A percentile compares a stretch with the other conserved stretches of the same genome.
These are phyloP conservation scores for Trametes meyenii DNA, from an alignment of 768 basidiomycete species.

Conservation along the genomic window DNA sequence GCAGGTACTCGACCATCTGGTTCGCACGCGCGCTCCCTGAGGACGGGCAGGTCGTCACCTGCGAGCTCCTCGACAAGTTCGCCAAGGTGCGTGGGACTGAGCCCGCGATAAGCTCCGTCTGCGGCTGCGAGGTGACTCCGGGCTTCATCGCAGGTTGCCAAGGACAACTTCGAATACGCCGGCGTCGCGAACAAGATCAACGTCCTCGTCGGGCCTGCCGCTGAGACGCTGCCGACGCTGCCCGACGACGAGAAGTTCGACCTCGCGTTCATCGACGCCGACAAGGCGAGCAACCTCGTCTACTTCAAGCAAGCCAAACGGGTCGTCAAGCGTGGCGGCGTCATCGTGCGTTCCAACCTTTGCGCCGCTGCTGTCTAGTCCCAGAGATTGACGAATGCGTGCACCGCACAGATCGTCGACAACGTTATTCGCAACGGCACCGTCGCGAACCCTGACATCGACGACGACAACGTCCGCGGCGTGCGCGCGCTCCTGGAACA, in stretches of 20 bases:
- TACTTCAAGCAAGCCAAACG: slow-evolving; percentile 67
- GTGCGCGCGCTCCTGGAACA: slow-evolving; percentile 48
- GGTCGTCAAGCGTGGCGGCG: slow-evolving; percentile 58
- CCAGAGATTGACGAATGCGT: neutral
- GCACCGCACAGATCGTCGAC: slow-evolving; percentile 51
- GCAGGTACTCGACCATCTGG: slow-evolving; percentile 41
- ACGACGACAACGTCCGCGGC: slow-evolving; percentile 41
- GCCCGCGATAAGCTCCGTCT: too few species aligned
- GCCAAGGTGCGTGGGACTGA: slow-evolving; percentile 41
- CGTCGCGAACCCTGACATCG: slow-evolving; percentile 41
- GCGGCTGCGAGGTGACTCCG: neutral
- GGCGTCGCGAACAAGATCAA: slow-evolving; percentile 52
- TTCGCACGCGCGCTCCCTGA: slow-evolving; percentile 45
- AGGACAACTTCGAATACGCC: slow-evolving; percentile 57
- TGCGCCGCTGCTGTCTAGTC: neutral
- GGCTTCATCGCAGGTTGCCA: slow-evolving; percentile 49
- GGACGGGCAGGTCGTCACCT: slow-evolving; percentile 51
- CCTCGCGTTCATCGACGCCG: slow-evolving; percentile 73
- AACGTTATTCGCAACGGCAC: slow-evolving; percentile 58
- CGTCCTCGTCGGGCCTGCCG: slow-evolving; percentile 55
- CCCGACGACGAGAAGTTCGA: slow-evolving; percentile 57
- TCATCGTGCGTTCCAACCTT: slow-evolving; percentile 50
- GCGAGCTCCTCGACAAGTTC: slow-evolving; percentile 47
- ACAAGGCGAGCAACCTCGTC: slow-evolving; percentile 55
- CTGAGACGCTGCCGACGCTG: slow-evolving; percentile 51